Evolutionary conservation across 768 basidiomycete species (phyloP).

Genomic region (Suillus tomentosus): DNA sequence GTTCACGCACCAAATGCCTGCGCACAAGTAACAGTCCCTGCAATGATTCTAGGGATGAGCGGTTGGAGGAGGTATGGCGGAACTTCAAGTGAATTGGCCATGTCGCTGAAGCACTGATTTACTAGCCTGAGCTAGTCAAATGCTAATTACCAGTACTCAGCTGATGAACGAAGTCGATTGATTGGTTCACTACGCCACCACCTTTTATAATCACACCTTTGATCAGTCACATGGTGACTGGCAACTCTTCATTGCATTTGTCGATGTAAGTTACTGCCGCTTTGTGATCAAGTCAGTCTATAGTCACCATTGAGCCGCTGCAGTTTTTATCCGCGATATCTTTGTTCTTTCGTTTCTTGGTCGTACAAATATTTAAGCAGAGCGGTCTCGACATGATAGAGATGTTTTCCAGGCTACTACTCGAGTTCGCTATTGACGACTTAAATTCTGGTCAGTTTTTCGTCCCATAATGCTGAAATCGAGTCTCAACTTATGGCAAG

Average conservation of each 20-base stretch:
- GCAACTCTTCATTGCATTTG: not conserved
- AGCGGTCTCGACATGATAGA: not conserved
- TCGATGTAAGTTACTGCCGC: not conserved
- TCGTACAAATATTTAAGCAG: not conserved
- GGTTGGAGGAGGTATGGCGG: conserved; percentile 63
- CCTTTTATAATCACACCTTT: not conserved
- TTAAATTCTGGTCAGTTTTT: not conserved
- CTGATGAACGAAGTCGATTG: not conserved
- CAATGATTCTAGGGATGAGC: conserved; percentile 42
- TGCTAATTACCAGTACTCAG: not conserved
- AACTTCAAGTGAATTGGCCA: conserved; percentile 44
- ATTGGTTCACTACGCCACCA: not conserved
- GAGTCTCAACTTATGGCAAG: not conserved
- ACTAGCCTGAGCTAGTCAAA: not conserved
- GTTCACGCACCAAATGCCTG: conserved; percentile 56
- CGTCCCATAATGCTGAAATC: not conserved
- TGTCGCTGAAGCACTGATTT: not conserved
- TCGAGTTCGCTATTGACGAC: not conserved
- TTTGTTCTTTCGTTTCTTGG: not conserved
- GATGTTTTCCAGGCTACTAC: not conserved
- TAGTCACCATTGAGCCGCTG: not conserved
- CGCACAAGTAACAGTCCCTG: conserved; percentile 39
- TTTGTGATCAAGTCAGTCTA: not conserved
- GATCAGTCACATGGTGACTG: conserved; percentile 3
- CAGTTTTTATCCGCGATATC: not conserved